A percentile compares a stretch with the other conserved stretches of the same genome.
Conservation (phyloP, 2,329 filamentous ascomycete genomes). For the Akanthomyces lecanii region DNA sequence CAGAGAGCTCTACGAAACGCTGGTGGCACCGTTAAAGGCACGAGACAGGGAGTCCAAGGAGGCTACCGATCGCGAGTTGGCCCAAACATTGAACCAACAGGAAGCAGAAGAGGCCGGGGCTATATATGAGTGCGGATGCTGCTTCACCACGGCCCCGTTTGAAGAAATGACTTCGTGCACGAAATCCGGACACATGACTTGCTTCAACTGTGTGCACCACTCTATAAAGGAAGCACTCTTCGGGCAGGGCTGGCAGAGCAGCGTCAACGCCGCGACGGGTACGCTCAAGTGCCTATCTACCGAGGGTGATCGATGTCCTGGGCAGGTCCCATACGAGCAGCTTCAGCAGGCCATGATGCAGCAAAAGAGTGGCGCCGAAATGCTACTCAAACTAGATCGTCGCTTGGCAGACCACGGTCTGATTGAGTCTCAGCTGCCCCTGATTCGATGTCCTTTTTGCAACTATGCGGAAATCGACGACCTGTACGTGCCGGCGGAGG, state of each 20-base stretch:
- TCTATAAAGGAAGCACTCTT: slow-evolving; percentile 85
- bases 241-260: slow-evolving; percentile 85
- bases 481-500: slow-evolving; percentile 56
- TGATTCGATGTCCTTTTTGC: slow-evolving; percentile 87
- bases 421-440: slow-evolving; percentile 65
- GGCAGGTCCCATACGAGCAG: slow-evolving; percentile 65
- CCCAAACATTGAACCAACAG: slow-evolving; percentile 50
- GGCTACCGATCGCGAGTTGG: slow-evolving; percentile 49
- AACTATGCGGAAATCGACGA: slow-evolving; percentile 85
- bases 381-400: slow-evolving; percentile 71
- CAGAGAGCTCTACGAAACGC: slow-evolving; percentile 54
- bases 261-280: slow-evolving; percentile 66
- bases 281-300: slow-evolving; percentile 83
- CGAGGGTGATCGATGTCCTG: slow-evolving; percentile 63
- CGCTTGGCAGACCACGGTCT: slow-evolving; percentile 74
- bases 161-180: slow-evolving; percentile 73
- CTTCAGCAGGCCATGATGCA: slow-evolving; percentile 69
- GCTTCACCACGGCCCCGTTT: slow-evolving; percentile 66
- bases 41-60: slow-evolving; percentile 42
- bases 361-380: slow-evolving; percentile 65
- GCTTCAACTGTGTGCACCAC: slow-evolving; percentile 76
- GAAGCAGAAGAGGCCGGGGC: slow-evolving; percentile 55
- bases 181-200: slow-evolving; percentile 66
- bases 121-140: slow-evolving; percentile 71
- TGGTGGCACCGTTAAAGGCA: slow-evolving; percentile 51